Base-by-base conservation (phyloP, 148 eudicot genomes). In the Amaranthus palmeri region DNA sequence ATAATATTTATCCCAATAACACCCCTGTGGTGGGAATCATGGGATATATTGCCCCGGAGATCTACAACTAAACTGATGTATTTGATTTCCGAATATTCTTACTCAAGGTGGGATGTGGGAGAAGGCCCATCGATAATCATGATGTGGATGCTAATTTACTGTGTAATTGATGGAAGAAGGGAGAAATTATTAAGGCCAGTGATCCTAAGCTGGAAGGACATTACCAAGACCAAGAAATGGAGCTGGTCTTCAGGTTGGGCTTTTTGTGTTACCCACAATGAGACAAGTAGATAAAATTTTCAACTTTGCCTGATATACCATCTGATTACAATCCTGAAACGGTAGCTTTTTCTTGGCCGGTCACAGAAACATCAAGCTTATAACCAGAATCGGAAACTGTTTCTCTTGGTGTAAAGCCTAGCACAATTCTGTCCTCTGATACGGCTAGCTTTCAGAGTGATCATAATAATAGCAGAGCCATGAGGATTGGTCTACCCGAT, bases 211-310 rank as follows among this genome's bases (percentile, higher is more conserved):
- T 72, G 69, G 58, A 17, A 42, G 62, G 53, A 51, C 25, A 72
- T 51, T 54, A 63, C 46, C 65, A 59, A 42, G 72, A 74, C 0
- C 0, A 0, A 68, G 54, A 25, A 25, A 25, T 51, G 41, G 72
- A 67, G 59, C 15, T 56, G 6, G 53, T 70, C 15, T 56, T 70
- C 53, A 46, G 10, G 42, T 43, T 70, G 57, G 73, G 64, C 53
- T 45, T 70, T 51, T 25, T 57, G 51, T 54, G 46, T 57, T 10
- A 54, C 73, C 73, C 17, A 70, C 18, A 62, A 70, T 70, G 64
- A 56, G 81, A 68, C 80, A 82, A 44, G 81, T 82, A 15, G 76
- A 69, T 65, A 80, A 73, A 42, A 46, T 64, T 71, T 62, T 81
- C 44, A 10, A 9, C 17, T 12, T 54, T 55, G 52, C 76, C 76